Evolutionary conservation across 2,329 filamentous ascomycete genomes (phyloP), one percentile per base, ranked within the genome.

Genomic region (Celoporthe dispersa): DNA sequence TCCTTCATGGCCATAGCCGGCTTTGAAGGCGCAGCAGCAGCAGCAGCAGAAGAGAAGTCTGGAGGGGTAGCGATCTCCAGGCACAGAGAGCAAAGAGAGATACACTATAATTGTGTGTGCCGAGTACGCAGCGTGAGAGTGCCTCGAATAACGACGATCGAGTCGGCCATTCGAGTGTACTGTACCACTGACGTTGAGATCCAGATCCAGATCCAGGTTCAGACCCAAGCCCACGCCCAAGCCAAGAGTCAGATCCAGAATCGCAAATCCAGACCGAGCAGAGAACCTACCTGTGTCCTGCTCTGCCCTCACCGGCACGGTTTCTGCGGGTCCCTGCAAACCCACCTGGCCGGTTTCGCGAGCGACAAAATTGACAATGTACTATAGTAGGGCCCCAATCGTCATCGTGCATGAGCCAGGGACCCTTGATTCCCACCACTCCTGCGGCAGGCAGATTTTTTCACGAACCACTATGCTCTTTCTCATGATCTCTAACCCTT

Each of bases 11-110:
- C 55, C 61, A 62, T 12, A 22, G 61, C 67, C 44, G 53, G 68
- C 68, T 61, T 73, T 25, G 76, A 72, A 71, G 76, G 74, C 68
- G 73, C 72, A 59, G 73, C 60, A 66, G 74, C 68, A 71, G 44
- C 22, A n/a, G 73, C 60, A 64, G 74, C 68, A 71, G 44, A 8
- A 48, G 44, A 48, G 57, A 60, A 3, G 57, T 37, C 57, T 60
- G 28, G 53, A 55, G 25, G 53, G 25, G 25, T 22, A 28, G 25
- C 11, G 51, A 31, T 9, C 25, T 57, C 28, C 28, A 31, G 33
- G 53, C 14, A 55, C 51, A 28, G 35, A 35, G 35, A 8, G n/a
- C 12, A 41, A 2, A 44, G 6, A 22, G 41, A 44, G 51, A 57
- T 25, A 31, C 6, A 16, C 53, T 63, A 22, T 63, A 31, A 25